phyloP scores from a whole-genome alignment of 2,329 filamentous ascomycete species.

The Rutstroemia sp. region DNA sequence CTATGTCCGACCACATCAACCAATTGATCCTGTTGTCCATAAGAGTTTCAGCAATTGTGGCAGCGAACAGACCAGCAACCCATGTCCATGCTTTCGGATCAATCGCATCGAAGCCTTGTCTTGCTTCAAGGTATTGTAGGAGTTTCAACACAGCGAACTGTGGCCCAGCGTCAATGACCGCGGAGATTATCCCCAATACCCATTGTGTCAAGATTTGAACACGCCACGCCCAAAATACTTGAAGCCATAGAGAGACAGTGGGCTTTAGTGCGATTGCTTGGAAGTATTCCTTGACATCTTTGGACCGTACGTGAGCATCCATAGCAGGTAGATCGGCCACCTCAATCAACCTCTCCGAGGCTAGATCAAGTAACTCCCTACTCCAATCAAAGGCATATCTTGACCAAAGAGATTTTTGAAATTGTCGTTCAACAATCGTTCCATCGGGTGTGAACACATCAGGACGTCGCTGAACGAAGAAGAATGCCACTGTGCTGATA shows the following conservation, averaged over 20 bases:
- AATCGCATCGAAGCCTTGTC: constrained; percentile 11
- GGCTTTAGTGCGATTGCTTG: constrained; percentile 34
- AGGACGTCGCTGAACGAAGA: constrained; percentile 53
- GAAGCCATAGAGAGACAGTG: constrained; percentile 44
- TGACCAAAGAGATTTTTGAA: constrained; percentile 49
- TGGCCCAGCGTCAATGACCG: constrained; percentile 17
- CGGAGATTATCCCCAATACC: constrained; percentile 11
- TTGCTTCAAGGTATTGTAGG: constrained; percentile 17
- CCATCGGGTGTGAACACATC: constrained; percentile 50
- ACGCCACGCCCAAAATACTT: constrained; percentile 34
- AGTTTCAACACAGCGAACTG: constrained; percentile 18
- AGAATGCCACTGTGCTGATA: constrained; percentile 8
- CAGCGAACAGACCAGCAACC: constrained; percentile 13
- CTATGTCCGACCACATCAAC: constrained; percentile 16
- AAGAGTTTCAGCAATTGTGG: constrained; percentile 11
- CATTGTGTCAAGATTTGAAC: constrained; percentile 36
- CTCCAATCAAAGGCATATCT: constrained; percentile 62
- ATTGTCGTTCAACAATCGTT: constrained; percentile 54
- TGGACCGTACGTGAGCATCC: constrained; percentile 43
- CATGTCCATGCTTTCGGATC: constrained; percentile 17
- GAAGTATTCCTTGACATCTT: constrained; percentile 43
- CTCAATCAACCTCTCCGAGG: constrained; percentile 51
- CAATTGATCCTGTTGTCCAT: constrained; percentile 18
- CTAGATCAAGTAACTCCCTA: constrained; percentile 42
- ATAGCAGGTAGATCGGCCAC: constrained; percentile 54